Base-by-base conservation (phyloP, 352 stramenopile genomes). In the Phytophthora ohioensis region DNA sequence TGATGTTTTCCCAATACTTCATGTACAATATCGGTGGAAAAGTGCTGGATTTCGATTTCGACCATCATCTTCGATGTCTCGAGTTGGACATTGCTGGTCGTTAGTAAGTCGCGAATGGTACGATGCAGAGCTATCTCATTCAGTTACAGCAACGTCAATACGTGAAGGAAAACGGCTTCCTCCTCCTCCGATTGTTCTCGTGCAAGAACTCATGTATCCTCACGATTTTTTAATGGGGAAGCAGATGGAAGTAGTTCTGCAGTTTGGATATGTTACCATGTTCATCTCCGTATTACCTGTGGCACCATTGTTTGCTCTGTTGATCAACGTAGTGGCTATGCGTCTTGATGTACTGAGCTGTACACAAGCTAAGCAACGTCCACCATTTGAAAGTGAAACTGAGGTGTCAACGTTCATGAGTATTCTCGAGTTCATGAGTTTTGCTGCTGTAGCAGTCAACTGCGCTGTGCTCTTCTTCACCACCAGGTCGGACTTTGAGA, bases 221-320 rank as follows among this genome's bases (percentile, higher is more conserved):
- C 82, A 80, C 15, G 80, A 91, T 53, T 88, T 91, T 27, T 57
- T 94, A 38, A 76, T 94, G 78, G 77, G 74, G 57, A 94, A 94
- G 64, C 85, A 94, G 41, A 92, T 92, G 79, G 87, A 94, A 58
- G 64, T 88, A 10, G 76, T 94, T 43, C 68, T 94, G n/a, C 85
- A 92, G 87, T 98, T 98, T 67, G 94, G 94, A 46, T 98, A 98
- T 74, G 87, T 98, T 43, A 98, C 93, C 36, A 90, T 98, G 76
- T 98, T 99, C 75, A 92, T 97, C 2, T 94, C 87, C 0, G 96
- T 97, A 43, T 91, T 98, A 58, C 94, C 94, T 0, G 67, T 94
- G 13, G 96, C 90, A 21, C 89, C 94, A 15, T 71, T 98, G 45
- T 82, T 98, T 57, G 92, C 92, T 27, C 79, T 97, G 46, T 46